These are phyloP conservation scores for Solanum lycopersicoides DNA, from an alignment of 257 asterid species.

Conservation along the genomic window DNA sequence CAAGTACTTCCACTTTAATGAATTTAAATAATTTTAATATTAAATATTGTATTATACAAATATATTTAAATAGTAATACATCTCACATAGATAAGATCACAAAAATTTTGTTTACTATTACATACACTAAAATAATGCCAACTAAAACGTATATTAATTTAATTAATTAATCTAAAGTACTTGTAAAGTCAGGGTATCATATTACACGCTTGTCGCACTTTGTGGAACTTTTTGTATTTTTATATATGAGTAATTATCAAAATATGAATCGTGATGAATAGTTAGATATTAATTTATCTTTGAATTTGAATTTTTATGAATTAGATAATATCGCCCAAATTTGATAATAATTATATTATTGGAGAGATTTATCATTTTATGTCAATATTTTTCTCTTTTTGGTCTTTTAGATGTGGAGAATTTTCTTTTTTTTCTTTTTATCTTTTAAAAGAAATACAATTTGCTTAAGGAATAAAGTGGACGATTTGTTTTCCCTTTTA, in stretches of 20 bases:
- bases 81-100: constrained; percentile 20
- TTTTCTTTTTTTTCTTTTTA: neutral
- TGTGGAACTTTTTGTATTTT: constrained; percentile 13
- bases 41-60: neutral
- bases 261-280: neutral
- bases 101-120: neutral
- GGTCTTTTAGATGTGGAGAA: neutral
- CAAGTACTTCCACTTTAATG: neutral
- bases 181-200: constrained; percentile 32
- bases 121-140: neutral
- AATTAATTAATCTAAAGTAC: constrained; percentile 4
- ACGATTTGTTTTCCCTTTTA: neutral
- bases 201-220: constrained; percentile 60
- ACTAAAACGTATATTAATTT: neutral
- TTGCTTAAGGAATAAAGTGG: neutral
- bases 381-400: neutral
- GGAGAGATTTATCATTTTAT: neutral
- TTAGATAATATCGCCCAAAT: neutral
- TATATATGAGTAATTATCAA: neutral
- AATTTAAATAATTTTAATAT: neutral
- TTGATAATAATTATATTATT: too few species aligned
- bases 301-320: too few species aligned
- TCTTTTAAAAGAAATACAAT: neutral
- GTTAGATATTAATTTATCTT: neutral
- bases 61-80: neutral